Conservation (phyloP, 306 rosid genomes). For the Sindora glabra region DNA sequence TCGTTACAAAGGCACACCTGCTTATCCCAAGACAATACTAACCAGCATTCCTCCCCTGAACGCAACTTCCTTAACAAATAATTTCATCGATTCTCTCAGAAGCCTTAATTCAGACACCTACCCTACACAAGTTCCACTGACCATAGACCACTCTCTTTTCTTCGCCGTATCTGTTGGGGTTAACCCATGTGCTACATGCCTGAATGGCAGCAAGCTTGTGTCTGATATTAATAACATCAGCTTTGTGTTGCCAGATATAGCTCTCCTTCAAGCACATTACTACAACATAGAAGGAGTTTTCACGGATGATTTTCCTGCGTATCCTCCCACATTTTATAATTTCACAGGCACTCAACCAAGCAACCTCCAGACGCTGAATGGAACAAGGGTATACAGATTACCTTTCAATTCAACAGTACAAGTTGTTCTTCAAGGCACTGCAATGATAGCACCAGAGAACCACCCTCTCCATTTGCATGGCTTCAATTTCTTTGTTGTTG, state of each 20-base stretch:
- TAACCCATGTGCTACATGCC: slow-evolving; percentile 67
- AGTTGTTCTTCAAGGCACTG: slow-evolving; percentile 44
- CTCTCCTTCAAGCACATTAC: slow-evolving; percentile 49
- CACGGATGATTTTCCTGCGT: slow-evolving; percentile 45
- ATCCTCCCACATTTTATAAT: slow-evolving; percentile 25
- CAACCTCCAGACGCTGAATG: slow-evolving; percentile 27
- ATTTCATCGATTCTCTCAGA: slow-evolving; percentile 39
- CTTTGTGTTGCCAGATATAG: slow-evolving; percentile 39
- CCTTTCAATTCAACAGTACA: slow-evolving; percentile 42
- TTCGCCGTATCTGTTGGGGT: slow-evolving; percentile 65
- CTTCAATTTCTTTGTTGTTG: slow-evolving; percentile 30
- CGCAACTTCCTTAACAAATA: slow-evolving; percentile 59
- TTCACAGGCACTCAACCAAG: slow-evolving; percentile 34
- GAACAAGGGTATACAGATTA: slow-evolving; percentile 44
- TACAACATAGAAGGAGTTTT: slow-evolving; percentile 46
- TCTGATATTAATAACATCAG: slow-evolving; percentile 39
- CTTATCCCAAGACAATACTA: slow-evolving; percentile 33
- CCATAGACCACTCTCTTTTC: slow-evolving; percentile 46
- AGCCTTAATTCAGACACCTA: slow-evolving; percentile 61
- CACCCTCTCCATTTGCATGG: slow-evolving; percentile 40
- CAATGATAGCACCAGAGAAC: slow-evolving; percentile 40
- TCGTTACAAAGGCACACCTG: slow-evolving; percentile 42
- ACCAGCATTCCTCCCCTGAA: slow-evolving; percentile 64
- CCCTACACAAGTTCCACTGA: slow-evolving; percentile 62
- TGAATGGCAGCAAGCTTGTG: slow-evolving; percentile 28